Evolutionary conservation across 805 yeast genomes (phyloP), one percentile per base, ranked within the genome.

Genomic region (Hanseniaspora lachancei): DNA sequence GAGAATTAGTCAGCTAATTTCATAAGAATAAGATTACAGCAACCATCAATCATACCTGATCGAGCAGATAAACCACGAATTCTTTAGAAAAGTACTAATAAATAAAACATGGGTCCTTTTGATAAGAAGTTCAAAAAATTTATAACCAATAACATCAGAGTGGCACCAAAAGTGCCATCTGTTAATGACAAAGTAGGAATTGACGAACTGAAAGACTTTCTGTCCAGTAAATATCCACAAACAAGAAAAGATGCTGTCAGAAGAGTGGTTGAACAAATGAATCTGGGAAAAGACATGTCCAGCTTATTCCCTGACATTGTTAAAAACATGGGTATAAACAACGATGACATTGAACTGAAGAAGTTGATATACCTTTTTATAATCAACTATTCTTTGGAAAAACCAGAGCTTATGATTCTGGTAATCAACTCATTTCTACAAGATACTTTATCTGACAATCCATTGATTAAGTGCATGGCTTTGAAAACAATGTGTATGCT

Each of bases 401-500:
- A 93, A 66, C 98, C 99, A 1, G 98, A 93, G 71, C 76, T 93
- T 57, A 88, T 95, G 66, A 89, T 93, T 61, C 74, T 93, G 62
- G 99, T 97, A 1, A 97, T 93, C 52, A 93, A 93, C 70, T 93
- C 98, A 1, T 93, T 93, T 75, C 96, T 93, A 27, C 79, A 78
- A 59, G 99, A 93, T 70, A 81, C 96, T 1, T 95, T 87, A 66
- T 97, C 93, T 67, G 95, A 96, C 50, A 93, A 93, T 65, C 99
- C 99, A 1, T 76, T 95, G 62, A 89, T 93, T 27, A 77, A 97
- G 55, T 96, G 97, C 0, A 78, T 93, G 70, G 97, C 99, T 0
- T 89, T 93, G 58, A 79, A 98, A 65, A 93, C 99, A 13, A 93
- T 93, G 99, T 97, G 98, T 0, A 91, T 97, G 72, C 89, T 93